phyloP scores from a whole-genome alignment of 2,329 filamentous ascomycete genomes.

The Eutypa lata region DNA sequence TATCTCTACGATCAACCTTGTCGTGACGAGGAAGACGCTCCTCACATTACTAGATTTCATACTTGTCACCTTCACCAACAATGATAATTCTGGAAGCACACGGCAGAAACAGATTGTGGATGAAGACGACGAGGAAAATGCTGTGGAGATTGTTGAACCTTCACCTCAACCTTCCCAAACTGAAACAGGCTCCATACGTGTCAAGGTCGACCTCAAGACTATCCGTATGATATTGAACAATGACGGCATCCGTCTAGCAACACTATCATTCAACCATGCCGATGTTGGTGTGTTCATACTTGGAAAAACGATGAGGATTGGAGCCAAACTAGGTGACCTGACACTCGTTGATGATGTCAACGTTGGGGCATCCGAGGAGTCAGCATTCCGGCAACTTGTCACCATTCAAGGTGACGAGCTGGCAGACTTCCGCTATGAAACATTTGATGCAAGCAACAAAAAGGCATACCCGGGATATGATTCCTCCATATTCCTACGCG shows the following conservation, averaged over 20 bases:
- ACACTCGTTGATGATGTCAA: constrained; percentile 93
- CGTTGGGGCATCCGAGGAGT: constrained; percentile 77
- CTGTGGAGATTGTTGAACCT: constrained; percentile 36
- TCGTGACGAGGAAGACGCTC: constrained; percentile 90
- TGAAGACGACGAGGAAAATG: constrained; percentile 34
- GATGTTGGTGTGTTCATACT: constrained; percentile 87
- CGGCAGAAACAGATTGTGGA: constrained; percentile 33
- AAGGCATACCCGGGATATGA: constrained; percentile 90
- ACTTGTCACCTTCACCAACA: constrained; percentile 79
- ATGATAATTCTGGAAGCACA: constrained; percentile 33
- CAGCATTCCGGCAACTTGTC: constrained; percentile 79
- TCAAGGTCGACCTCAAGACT: constrained; percentile 90
- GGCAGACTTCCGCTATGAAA: constrained; percentile 96
- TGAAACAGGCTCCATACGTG: constrained; percentile 75
- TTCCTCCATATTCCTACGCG: constrained; percentile 83
- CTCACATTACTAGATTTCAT: constrained; percentile 93
- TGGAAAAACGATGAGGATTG: constrained; percentile 82
- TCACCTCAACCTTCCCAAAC: constrained; percentile 32
- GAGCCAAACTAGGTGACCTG: constrained; percentile 81
- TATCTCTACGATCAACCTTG: constrained; percentile 92
- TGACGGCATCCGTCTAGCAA: constrained; percentile 91
- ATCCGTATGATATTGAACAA: constrained; percentile 96
- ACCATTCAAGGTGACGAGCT: constrained; percentile 95
- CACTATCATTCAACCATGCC: constrained; percentile 86
- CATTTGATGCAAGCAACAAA: constrained; percentile 70